Base-by-base conservation (phyloP, 2,329 filamentous ascomycete species). In the Aspergillus versicolor region DNA sequence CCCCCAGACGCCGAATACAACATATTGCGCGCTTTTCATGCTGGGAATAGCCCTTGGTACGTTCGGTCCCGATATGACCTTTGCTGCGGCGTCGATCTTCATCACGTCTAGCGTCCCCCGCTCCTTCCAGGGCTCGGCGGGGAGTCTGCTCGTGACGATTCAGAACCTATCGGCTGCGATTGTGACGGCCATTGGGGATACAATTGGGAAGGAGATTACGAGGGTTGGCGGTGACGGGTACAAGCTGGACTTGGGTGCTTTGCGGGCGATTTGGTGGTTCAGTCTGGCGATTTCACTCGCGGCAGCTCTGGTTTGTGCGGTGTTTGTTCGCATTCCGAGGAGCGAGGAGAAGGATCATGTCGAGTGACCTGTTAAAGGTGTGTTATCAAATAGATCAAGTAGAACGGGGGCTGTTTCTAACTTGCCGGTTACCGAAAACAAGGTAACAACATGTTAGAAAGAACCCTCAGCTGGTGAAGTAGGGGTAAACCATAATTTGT, bases 111-210 rank as follows among this genome's bases (percentile, higher is more conserved):
- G 30, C 22, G 42, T 79, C 5, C 72, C 73, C 2, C 58, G 74
- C 8, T 75, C 71, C 1, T 79, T 78, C 55, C 77, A 79, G 54
- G 77, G 76, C 1, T 71, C 71, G 7, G 77, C 77, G 0, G 77
- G 75, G 1, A 77, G 75, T 42, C 56, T 79, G 59, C 63, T 79
- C 0, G 73, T 79, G 5, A 79, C 76, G 17, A 72, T 76, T 41
- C 75, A 79, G 62, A 79, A 79, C 56, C 60, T 79, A 34, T 73
- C 72, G 1, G 67, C 71, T 13, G 76, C 77, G 1, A 73, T 79
- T 34, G 75, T 67, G 40, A 66, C 64, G 2, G 52, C 60, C 2
- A 55, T 66, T 15, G 63, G 59, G 3, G 63, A 66, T 73, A 71
- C 70, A 0, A 71, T 76, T 44, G 73, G 73, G 1, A 61, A 59